Evolutionary conservation across 2,329 filamentous ascomycete genomes (phyloP), one percentile per base, ranked within the genome.

Genomic region (Elsinoe australis): DNA sequence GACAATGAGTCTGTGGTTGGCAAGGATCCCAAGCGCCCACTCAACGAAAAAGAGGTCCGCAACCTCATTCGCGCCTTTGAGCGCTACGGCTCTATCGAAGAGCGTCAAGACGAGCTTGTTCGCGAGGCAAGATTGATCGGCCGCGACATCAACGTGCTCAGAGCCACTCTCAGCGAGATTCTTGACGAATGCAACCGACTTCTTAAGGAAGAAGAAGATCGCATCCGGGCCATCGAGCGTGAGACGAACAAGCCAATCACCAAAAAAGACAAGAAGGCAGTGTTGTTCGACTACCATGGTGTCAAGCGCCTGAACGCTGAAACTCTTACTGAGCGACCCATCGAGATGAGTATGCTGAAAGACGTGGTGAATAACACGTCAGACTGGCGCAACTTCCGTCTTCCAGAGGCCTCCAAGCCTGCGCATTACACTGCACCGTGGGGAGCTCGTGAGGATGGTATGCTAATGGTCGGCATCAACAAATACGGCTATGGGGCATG

Each of bases 221-320:
- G 78, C 51, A 69, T 83, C 47, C 74, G 76, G 51, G 75, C 75
- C 10, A 64, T 82, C 57, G 86, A 92, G 64, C 80, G 73, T 17
- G 72, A 84, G 54, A 75, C 78, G 0, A 87, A 87, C 61, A 94
- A 92, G 63, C 76, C 81, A 2, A 68, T 94, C 48, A 94, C 90
- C 0, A 95, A 96, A 71, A 98, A 98, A 66, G 92, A 98, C 63
- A 87, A 87, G 66, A 98, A 98, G 67, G 92, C 92, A 0, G 87
- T 98, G 14, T 72, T 98, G 35, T 95, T 98, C 59, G 89, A 96
- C 62, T 95, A 89, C 66, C 83, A 85, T 36, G 87, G 89, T 49
- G 83, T 95, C 44, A 94, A 94, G 67, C 89, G 94, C 58, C 79
- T 95, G 59, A 98, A 98, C 61, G 92, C 92, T 0, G 88, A 95